These are phyloP conservation scores for Heimioporus sp. DNA, from an alignment of 768 basidiomycete species.

Conservation along the genomic window DNA sequence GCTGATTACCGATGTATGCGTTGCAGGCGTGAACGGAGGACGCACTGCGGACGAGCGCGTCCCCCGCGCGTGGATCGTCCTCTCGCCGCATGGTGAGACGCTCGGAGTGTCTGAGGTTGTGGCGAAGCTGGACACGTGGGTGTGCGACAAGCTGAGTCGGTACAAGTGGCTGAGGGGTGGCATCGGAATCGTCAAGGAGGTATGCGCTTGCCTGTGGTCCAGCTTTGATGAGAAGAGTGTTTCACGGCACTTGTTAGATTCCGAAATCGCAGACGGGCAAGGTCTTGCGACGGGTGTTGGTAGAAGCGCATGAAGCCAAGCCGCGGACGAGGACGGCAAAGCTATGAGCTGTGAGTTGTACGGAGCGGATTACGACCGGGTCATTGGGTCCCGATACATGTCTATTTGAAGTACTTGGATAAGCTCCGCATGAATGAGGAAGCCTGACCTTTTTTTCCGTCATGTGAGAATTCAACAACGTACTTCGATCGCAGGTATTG, in stretches of 20 bases:
- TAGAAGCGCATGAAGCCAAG: background rate
- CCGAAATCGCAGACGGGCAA: constrained; percentile 65
- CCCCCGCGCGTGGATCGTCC: constrained; percentile 76
- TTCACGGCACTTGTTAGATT: constrained; percentile 40
- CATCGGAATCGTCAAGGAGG: constrained; percentile 61
- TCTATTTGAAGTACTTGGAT: too few species aligned
- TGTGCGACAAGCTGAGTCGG: constrained; percentile 59
- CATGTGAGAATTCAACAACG: too few species aligned
- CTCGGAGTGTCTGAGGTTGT: constrained; percentile 42
- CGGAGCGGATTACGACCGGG: too few species aligned
- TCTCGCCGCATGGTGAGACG: constrained; percentile 53
- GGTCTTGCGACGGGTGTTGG: background rate
- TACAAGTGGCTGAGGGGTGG: constrained; percentile 81
- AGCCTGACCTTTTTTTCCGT: too few species aligned
- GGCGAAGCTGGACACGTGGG: constrained; percentile 57
- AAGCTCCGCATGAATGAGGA: too few species aligned
- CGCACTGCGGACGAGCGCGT: constrained; percentile 70
- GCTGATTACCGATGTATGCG: constrained; percentile 63
- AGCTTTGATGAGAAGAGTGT: background rate
- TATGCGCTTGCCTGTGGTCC: constrained; percentile 28
- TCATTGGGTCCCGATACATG: too few species aligned
- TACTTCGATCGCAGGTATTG: too few species aligned
- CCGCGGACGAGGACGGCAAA: background rate
- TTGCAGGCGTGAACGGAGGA: constrained; percentile 75
- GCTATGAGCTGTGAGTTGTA: background rate